Percentiles rank a stretch among this genome's conserved stretches.
Conservation (phyloP, 805 yeast genomes). For the Lachancea meyersii region DNA sequence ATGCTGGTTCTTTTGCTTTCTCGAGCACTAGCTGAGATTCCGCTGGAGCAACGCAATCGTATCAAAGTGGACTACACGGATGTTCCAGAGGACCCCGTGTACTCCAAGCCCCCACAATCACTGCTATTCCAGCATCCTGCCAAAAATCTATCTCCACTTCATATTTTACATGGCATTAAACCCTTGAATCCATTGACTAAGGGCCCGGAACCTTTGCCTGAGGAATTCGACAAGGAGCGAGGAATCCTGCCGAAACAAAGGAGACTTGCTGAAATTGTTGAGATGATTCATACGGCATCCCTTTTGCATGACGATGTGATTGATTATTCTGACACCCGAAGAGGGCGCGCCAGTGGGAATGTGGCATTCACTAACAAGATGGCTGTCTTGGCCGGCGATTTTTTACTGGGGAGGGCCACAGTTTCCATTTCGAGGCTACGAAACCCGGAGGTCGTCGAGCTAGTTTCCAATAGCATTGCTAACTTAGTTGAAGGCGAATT, state of each 20-base stretch:
- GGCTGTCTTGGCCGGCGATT: conserved; percentile 97
- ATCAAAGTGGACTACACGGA: conserved; percentile 56
- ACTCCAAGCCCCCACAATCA: conserved; percentile 50
- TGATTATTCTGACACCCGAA: conserved; percentile 78
- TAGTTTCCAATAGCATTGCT: conserved; percentile 92
- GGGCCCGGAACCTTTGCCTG: conserved; percentile 68
- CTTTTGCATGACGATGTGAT: conserved; percentile 95
- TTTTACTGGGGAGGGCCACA: conserved; percentile 89
- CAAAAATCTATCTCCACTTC: conserved; percentile 62
- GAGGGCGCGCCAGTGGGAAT: conserved; percentile 89
- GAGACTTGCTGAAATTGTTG: conserved; percentile 93
- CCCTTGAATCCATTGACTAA: conserved; percentile 86
- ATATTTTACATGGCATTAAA: conserved; percentile 81
- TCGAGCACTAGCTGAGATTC: conserved; percentile 73
- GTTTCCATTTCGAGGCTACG: conserved; percentile 89
- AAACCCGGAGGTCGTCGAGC: conserved; percentile 95
- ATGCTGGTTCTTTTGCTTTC: conserved; percentile 76
- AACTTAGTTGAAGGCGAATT: conserved; percentile 97
- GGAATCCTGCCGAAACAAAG: conserved; percentile 94
- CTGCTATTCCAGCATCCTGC: conserved; percentile 53
- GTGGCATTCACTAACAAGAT: conserved; percentile 91
- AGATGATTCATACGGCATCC: conserved; percentile 97
- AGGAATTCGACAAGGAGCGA: conserved; percentile 42
- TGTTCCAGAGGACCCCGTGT: conserved; percentile 60
- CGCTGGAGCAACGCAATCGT: conserved; percentile 59